Evolutionary conservation across 495 filamentous ascomycete genomes (phyloP), one percentile per base, ranked within the genome.

Genomic region (Penicillium parvum): DNA sequence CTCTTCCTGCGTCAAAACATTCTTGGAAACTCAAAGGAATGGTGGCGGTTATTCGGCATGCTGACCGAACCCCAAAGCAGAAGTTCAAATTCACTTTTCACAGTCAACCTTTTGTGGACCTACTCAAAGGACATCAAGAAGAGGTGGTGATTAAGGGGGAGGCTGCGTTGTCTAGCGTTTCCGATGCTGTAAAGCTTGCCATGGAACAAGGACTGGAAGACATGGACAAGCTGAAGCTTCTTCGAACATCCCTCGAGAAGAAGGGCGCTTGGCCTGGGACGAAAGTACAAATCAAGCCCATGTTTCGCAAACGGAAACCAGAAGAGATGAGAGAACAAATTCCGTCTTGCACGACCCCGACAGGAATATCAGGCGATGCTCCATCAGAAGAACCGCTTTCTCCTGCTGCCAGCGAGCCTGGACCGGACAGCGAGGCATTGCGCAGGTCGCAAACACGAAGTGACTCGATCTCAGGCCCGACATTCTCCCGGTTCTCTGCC

Each of bases 61-160:
- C 94, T 3, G 92, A 98, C 66, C 84, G 92, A 27, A 98, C 92
- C 8, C 92, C 92, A 5, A 98, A 98, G 63, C 92, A 98, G 53
- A 98, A 98, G 57, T 95, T 95, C 71, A 98, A 98, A 56, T 97
- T 96, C 59, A 98, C 92, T 0, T 98, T 98, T 55, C 94, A 97
- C 63, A 94, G 86, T 6, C 86, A 90, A 49, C 94, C 94, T 4
- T 98, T 98, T 57, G 87, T 97, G 34, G 86, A 95, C 44, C 73
- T 98, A 5, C 74, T 98, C 29, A 90, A 86, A 58, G 92, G 92
- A 1, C 91, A 98, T 57, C 85, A 90, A 53, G 91, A 97, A 69
- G 92, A 98, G 53, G 91, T 98, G 7, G 78, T 98, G 7, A 81
- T 98, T 10, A 90, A 95, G 50, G 90, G 90, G 6, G 89, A 91